phyloP scores from a whole-genome alignment of 1,139 yeast genomes.

The Scheffersomyces lignicola region DNA sequence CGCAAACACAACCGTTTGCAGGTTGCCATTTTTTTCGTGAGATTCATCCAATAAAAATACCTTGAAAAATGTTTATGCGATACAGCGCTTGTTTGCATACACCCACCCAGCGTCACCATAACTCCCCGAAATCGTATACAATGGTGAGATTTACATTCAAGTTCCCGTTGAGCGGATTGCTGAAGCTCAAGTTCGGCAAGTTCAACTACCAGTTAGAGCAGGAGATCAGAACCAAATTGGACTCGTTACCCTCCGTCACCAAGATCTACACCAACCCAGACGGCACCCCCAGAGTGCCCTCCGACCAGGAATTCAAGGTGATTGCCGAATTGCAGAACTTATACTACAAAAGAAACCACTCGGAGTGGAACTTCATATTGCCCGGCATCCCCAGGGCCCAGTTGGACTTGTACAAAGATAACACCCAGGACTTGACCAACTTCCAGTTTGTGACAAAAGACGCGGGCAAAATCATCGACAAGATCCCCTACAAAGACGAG shows the following conservation, averaged over 20 bases:
- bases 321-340: constrained; percentile 72
- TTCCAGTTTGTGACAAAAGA: constrained; percentile 64
- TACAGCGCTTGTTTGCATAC: not conserved
- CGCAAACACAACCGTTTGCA: not conserved
- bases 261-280: constrained; percentile 72
- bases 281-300: constrained; percentile 72
- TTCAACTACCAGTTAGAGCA: constrained; percentile 45
- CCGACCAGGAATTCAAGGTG: constrained; percentile 70
- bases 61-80: constrained; percentile 13
- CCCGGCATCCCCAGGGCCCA: constrained; percentile 56
- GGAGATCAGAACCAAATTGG: constrained; percentile 44
- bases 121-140: too few relatives aligned
- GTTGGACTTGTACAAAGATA: constrained; percentile 58
- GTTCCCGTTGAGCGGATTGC: constrained; percentile 40
- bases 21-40: constrained; percentile 3
- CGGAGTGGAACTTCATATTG: constrained; percentile 61
- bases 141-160: constrained; percentile 46
- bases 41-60: constrained; percentile 21
- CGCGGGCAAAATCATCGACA: constrained; percentile 70
- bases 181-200: constrained; percentile 39
- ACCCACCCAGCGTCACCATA: too few relatives aligned
- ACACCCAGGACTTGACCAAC: constrained; percentile 61
- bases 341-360: constrained; percentile 58
- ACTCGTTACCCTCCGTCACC: constrained; percentile 54
- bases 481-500: constrained; percentile 80